These are phyloP conservation scores for Podospora bellae-mahoneyi DNA, from an alignment of 495 filamentous ascomycete genomes.

Conservation along the genomic window DNA sequence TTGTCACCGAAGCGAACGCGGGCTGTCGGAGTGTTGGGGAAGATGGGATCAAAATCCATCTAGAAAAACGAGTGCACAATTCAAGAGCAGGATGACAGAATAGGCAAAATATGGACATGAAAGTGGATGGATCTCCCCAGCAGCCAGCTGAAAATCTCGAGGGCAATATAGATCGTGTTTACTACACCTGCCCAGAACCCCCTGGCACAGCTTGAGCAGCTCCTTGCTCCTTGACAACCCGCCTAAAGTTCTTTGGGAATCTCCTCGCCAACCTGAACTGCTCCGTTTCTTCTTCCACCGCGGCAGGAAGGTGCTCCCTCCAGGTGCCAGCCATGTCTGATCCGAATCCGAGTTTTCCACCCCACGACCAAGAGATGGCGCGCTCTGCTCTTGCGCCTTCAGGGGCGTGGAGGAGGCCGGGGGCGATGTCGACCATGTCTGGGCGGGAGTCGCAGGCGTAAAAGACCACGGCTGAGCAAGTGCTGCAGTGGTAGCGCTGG, in stretches of 20 bases:
- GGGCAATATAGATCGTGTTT: background rate
- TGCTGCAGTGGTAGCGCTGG: constrained; percentile 50
- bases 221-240: constrained; percentile 11
- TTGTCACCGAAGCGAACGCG: too few relatives aligned
- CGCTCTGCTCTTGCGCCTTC: constrained; percentile 50
- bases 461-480: constrained; percentile 52
- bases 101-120: too few relatives aligned
- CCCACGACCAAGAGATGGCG: constrained; percentile 28
- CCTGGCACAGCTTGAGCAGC: background rate
- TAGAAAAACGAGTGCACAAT: too few relatives aligned
- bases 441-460: constrained; percentile 43
- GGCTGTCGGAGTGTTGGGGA: too few relatives aligned
- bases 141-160: too few relatives aligned
- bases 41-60: too few relatives aligned
- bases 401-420: constrained; percentile 46
- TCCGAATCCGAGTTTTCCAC: constrained; percentile 15
- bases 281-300: constrained; percentile 21
- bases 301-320: constrained; percentile 24
- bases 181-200: background rate
- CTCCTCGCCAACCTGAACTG: constrained; percentile 26
- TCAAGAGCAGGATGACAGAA: too few relatives aligned
- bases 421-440: constrained; percentile 48
- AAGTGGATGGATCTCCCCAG: too few relatives aligned
- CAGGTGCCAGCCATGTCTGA: constrained; percentile 28
- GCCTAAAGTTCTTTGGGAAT: constrained; percentile 27